Conservation (phyloP, 2,329 filamentous ascomycete genomes). For the Ophiocordyceps camponoti-leonardi region DNA sequence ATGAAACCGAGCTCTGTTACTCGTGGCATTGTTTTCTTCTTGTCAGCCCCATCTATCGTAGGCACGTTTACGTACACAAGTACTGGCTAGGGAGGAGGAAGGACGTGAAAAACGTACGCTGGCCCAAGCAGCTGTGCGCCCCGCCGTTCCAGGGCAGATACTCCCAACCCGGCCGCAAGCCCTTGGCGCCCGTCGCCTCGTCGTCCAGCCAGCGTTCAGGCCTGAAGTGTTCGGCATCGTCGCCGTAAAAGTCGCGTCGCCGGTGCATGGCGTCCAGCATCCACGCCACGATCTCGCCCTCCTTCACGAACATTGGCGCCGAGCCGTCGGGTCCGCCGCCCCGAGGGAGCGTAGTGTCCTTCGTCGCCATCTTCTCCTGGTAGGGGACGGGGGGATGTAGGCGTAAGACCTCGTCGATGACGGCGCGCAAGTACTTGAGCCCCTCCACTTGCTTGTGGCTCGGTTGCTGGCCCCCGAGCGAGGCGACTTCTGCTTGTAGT, state of each 20-base stretch:
- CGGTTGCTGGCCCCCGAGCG: slow-evolving; percentile 5
- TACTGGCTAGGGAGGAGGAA: too few species aligned
- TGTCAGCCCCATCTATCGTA: not conserved
- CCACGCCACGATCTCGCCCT: slow-evolving; percentile 50
- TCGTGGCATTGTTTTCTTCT: not conserved
- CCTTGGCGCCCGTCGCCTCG: not conserved
- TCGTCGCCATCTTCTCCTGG: slow-evolving; percentile 41
- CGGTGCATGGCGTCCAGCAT: slow-evolving; percentile 57
- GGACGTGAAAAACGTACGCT: slow-evolving; percentile 24
- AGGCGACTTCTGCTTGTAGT: slow-evolving; percentile 18
- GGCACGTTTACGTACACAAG: too few species aligned
- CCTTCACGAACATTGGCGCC: slow-evolving; percentile 36
- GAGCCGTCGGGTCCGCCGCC: slow-evolving; percentile 47
- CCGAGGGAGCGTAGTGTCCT: slow-evolving; percentile 47
- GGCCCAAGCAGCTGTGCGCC: slow-evolving; percentile 56
- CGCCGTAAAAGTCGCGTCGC: slow-evolving; percentile 41
- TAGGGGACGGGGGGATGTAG: slow-evolving; percentile 64
- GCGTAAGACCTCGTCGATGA: slow-evolving; percentile 71
- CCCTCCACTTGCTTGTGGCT: slow-evolving; percentile 6
- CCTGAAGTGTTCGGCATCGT: slow-evolving; percentile 32
- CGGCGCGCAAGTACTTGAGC: slow-evolving; percentile 52
- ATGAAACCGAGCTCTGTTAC: not conserved
- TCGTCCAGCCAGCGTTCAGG: slow-evolving; percentile 46
- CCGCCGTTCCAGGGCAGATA: slow-evolving; percentile 64
- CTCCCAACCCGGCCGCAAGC: slow-evolving; percentile 27